Base-by-base conservation (phyloP, 2,329 filamentous ascomycete genomes). In the Remersonia thermophila region DNA sequence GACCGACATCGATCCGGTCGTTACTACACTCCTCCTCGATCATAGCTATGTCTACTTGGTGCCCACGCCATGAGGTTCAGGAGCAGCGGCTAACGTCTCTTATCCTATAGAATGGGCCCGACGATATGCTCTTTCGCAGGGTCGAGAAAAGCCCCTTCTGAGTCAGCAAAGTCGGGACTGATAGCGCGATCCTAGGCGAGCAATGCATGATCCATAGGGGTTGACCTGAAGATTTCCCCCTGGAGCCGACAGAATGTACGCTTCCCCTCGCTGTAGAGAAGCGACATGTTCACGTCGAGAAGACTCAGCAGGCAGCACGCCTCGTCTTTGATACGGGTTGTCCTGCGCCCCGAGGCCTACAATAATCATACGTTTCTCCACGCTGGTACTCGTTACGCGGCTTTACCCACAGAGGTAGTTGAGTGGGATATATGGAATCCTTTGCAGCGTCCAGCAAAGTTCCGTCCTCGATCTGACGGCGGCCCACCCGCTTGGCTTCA, bases 291-390 rank as follows among this genome's bases (percentile, higher is more conserved):
- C 7, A 37, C 50, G 1, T 49, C 48, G 15, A 66, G 64, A 1
- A 65, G 52, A 0, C 62, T 62, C 1, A 66, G 40, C 1, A 66
- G 43, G 17, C 54, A 62, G 23, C 65, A 66, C 1, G 60, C 60
- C 9, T 50, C 53, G 26, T 65, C 63, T 27, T 65, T 61, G 0
- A 35, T 2, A 3, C 54, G 38, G 0, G 44, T 50, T 0, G 60
- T 61, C 5, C 48, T 31, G 12, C 50, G 50, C 10, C 34, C 40
- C 12, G 53, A 55, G 33, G 48, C 57, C 56, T 52, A 63, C 6
- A 50, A 58, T 57, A n/a, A 60, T 60, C 11, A 55, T 52, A 10
- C 54, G 33, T 7, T 14, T 14, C 10, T 14, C 31, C 10, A 29
- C 17, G 16, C 8, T 13, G 7, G 27, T 14, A 1, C 25, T 7